Conservation (phyloP, 371 early-diverging fungal genomes). For the Lichtheimia hyalospora region DNA sequence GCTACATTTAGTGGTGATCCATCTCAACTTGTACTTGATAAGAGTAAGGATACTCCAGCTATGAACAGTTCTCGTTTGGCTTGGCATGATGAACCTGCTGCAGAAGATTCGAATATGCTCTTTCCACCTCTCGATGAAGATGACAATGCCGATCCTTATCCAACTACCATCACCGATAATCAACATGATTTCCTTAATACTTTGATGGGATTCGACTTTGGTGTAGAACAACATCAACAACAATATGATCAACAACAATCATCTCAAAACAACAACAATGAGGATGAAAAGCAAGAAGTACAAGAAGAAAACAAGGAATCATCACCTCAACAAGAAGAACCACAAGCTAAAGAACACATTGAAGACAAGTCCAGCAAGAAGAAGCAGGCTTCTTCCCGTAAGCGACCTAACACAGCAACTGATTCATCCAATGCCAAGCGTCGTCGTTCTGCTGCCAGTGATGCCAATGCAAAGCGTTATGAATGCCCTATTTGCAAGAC, state of each 20-base stretch:
- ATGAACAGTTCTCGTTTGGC: conserved; percentile 1
- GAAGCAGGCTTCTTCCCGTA: neutral
- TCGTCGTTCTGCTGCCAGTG: neutral
- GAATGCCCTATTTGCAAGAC: conserved; percentile 54
- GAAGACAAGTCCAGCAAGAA: neutral
- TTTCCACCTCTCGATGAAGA: conserved; percentile 39
- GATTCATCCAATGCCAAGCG: neutral
- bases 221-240: conserved; percentile 3
- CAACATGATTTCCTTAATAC: conserved; percentile 3
- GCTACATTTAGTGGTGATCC: conserved; percentile 14
- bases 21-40: conserved; percentile 21
- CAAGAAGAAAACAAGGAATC: conserved; percentile 1
- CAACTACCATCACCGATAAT: neutral
- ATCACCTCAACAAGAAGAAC: neutral
- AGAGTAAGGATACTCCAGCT: conserved; percentile 1
- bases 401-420: neutral
- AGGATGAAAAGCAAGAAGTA: conserved; percentile 1
- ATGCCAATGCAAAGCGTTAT: neutral
- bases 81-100: conserved; percentile 10
- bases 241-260: neutral
- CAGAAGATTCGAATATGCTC: conserved; percentile 21
- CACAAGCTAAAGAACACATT: neutral
- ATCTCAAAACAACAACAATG: neutral
- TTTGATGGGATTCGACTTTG: conserved; percentile 2
- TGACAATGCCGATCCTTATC: neutral